Percentiles rank a stretch among this genome's conserved stretches.
These are phyloP conservation scores for Ophiostoma perfectum DNA, from an alignment of 2,329 filamentous ascomycete species.

Conservation along the genomic window DNA sequence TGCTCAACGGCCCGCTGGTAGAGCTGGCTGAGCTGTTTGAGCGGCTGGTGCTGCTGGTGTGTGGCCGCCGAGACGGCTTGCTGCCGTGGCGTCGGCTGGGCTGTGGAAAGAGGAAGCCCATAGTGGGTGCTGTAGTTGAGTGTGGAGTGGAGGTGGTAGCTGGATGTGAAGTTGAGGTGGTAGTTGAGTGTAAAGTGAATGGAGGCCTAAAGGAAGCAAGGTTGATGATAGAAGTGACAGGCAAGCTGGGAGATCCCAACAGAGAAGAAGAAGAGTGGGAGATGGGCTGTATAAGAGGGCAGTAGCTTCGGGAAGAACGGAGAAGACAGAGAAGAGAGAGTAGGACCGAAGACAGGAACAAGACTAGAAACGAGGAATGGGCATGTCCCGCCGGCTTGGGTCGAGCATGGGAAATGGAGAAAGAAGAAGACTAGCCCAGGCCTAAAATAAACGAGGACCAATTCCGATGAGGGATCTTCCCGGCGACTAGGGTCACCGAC, in stretches of 20 bases:
- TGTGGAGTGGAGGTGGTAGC: not conserved
- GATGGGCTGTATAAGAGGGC: not conserved
- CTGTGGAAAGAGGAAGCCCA: slow-evolving; percentile 19
- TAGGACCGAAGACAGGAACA: not conserved
- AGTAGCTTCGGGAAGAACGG: too few relatives aligned
- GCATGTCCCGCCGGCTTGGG: slow-evolving; percentile 11
- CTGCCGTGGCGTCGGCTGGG: slow-evolving; percentile 15
- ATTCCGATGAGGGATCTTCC: slow-evolving; percentile 5
- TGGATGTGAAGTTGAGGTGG: not conserved
- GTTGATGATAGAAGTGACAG: too few relatives aligned
- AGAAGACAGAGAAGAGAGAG: not conserved
- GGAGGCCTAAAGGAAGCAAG: too few relatives aligned
- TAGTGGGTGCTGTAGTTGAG: not conserved
- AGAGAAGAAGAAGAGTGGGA: not conserved
- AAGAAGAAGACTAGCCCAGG: not conserved
- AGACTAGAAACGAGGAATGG: not conserved
- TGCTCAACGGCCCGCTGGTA: not conserved
- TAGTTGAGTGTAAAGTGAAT: not conserved
- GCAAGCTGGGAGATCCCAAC: too few relatives aligned
- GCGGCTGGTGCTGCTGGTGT: not conserved
- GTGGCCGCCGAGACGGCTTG: slow-evolving; percentile 6
- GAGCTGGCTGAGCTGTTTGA: not conserved
- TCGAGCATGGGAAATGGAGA: not conserved
- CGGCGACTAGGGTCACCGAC: not conserved
- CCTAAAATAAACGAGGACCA: not conserved